phyloP scores from a whole-genome alignment of 345 rosid genomes.

The Brassica incana region DNA sequence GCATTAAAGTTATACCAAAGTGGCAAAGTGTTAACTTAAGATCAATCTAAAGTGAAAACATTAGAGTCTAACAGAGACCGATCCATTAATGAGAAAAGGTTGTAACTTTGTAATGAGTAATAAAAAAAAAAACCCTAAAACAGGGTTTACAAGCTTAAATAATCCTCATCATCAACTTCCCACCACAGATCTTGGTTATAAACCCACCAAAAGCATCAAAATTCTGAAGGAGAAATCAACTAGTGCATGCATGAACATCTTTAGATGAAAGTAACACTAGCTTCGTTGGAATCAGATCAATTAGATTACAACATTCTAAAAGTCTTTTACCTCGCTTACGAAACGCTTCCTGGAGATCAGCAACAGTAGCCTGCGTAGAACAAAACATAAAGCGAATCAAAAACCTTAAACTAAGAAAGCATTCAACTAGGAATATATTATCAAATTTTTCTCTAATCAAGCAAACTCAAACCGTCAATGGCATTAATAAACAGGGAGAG shows the following conservation, averaged over 20 bases:
- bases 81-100: slow-evolving; percentile 10
- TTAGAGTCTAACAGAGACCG: background rate
- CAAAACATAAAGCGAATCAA: no score
- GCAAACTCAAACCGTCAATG: no score
- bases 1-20: no score
- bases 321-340: slow-evolving; percentile 65
- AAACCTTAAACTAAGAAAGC: no score
- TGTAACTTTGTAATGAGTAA: background rate
- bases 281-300: slow-evolving; percentile 18
- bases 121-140: background rate
- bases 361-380: slow-evolving; percentile 73
- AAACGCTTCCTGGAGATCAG: slow-evolving; percentile 91
- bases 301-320: background rate
- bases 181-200: slow-evolving; percentile 12
- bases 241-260: no score
- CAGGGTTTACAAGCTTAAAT: background rate
- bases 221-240: background rate
- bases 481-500: background rate
- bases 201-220: background rate
- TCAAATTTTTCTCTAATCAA: no score
- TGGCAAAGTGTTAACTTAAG: background rate
- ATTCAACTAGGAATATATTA: no score
- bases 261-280: slow-evolving; percentile 3
- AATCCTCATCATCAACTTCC: background rate
- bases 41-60: background rate